Evolutionary conservation across 208 protist genomes (phyloP).

Genomic region (Leishmania lainsoni): DNA sequence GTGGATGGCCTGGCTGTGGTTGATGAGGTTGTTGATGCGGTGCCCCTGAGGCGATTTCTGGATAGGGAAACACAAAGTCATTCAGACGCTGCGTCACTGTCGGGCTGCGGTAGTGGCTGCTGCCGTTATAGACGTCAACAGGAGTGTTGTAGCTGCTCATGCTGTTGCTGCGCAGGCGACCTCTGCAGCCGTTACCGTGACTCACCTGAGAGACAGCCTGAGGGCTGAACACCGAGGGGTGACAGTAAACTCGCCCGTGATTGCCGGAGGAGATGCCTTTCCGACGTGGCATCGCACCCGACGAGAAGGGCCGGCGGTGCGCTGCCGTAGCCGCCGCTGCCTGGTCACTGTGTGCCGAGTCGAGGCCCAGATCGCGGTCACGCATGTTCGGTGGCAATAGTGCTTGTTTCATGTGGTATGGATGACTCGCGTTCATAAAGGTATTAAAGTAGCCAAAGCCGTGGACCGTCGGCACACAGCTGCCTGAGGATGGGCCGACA

Average conservation of each 20-base stretch:
- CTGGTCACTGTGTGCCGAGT: background rate
- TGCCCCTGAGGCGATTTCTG: background rate
- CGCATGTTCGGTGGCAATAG: conserved; percentile 24
- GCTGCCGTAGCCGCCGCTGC: background rate
- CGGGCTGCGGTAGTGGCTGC: background rate
- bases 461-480: background rate
- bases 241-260: background rate
- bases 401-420: conserved; percentile 5
- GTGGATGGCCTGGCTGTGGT: background rate
- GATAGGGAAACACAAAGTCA: background rate
- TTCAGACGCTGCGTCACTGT: background rate
- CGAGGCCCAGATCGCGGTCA: background rate
- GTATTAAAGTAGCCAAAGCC: conserved; percentile 10
- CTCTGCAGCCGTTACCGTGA: background rate
- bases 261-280: background rate
- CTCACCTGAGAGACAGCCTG: background rate
- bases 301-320: conserved; percentile 4
- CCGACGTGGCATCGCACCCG: background rate
- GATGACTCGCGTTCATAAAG: conserved; percentile 14
- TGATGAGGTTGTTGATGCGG: background rate
- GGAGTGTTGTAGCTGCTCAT: conserved; percentile 5
- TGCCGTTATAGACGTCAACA: background rate
- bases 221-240: background rate
- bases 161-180: conserved; percentile 6
- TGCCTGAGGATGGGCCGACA: conserved; percentile 12